Percentiles rank a stretch among this genome's conserved stretches.
Conservation (phyloP, 495 filamentous ascomycete genomes). For the Barbatosphaeria neglecta region DNA sequence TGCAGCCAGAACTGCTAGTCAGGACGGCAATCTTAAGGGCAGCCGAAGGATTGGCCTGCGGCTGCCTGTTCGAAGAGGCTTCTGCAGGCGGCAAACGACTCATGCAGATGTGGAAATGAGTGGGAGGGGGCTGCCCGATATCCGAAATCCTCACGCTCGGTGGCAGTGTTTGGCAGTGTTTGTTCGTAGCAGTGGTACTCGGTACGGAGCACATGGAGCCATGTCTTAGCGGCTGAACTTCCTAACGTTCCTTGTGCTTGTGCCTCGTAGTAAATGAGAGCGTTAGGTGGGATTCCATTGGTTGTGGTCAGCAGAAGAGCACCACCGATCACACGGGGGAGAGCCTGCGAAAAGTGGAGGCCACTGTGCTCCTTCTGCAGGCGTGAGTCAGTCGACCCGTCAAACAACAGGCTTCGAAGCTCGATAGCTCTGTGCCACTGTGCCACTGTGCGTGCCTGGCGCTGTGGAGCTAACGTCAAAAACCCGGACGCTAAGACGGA, state of each 20-base stretch:
- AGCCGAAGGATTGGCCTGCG: not conserved
- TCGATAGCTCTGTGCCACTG: not conserved
- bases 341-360: not conserved
- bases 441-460: not conserved
- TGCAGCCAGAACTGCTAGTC: not conserved
- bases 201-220: not conserved
- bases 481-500: not conserved
- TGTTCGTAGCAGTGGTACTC: too few relatives aligned
- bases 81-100: not conserved
- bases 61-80: not conserved
- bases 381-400: not conserved
- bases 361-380: constrained; percentile 1
- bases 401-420: not conserved
- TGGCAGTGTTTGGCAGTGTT: too few relatives aligned
- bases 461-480: not conserved
- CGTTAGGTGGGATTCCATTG: not conserved
- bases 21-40: not conserved
- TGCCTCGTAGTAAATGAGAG: not conserved
- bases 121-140: not conserved
- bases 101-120: not conserved
- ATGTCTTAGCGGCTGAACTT: not conserved
- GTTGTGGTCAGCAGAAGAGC: not conserved
- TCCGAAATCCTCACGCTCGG: too few relatives aligned
- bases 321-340: not conserved
- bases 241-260: not conserved